Conservation (phyloP, 345 rosid species). For the Eucalyptus caleyi region DNA sequence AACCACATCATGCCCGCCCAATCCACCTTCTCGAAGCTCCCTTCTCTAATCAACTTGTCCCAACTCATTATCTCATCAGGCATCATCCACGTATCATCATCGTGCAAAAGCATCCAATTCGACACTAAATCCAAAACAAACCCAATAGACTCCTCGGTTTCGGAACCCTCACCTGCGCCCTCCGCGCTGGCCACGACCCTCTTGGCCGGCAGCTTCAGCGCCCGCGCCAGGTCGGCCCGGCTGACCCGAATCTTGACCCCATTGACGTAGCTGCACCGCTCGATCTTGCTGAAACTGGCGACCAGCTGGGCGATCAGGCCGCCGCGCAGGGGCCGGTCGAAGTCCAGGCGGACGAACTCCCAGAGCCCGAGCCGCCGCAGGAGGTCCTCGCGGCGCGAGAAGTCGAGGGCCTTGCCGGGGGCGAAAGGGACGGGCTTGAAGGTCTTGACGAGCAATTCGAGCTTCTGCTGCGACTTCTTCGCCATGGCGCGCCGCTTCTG, state of each 20-base stretch:
- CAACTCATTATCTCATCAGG: conserved; percentile 42
- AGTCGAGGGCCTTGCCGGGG: conserved; percentile 45
- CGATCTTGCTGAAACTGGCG: conserved; percentile 23
- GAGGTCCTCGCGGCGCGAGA: conserved; percentile 40
- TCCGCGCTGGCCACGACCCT: not conserved
- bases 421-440: conserved; percentile 58
- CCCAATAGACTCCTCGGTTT: conserved; percentile 29
- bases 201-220: conserved; percentile 51
- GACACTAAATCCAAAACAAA: conserved; percentile 50
- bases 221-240: conserved; percentile 78
- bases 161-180: conserved; percentile 15
- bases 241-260: conserved; percentile 36
- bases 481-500: conserved; percentile 15
- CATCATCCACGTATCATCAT: conserved; percentile 76
- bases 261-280: conserved; percentile 50
- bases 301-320: conserved; percentile 55
- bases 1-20: conserved; percentile 74
- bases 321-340: conserved; percentile 31
- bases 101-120: conserved; percentile 62
- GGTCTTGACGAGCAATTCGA: conserved; percentile 19
- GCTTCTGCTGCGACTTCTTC: conserved; percentile 38
- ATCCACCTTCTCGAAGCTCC: conserved; percentile 61
- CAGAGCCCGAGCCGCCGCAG: conserved; percentile 62
- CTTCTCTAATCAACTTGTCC: conserved; percentile 31
- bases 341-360: conserved; percentile 71